These are phyloP conservation scores for Trichoderma sp. DNA, from an alignment of 2,329 filamentous ascomycete species.

Conservation along the genomic window DNA sequence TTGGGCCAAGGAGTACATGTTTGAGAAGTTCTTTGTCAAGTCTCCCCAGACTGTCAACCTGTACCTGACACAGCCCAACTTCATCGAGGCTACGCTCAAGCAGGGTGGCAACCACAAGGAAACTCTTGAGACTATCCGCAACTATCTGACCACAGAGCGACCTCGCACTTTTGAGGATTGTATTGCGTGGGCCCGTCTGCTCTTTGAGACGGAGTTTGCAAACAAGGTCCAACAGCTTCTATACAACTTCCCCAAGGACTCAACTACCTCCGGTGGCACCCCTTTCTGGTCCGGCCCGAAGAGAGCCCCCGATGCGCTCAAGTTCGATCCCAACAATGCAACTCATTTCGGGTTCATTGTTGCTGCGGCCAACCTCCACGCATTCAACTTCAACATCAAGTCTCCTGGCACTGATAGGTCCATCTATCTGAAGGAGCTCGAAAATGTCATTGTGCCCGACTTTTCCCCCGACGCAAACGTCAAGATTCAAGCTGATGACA, in stretches of 20 bases:
- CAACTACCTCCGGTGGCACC: slow-evolving; percentile 82
- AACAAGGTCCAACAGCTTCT: slow-evolving; percentile 94
- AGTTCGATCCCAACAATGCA: slow-evolving; percentile 81
- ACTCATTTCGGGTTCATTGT: slow-evolving; percentile 89
- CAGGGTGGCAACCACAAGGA: slow-evolving; percentile 95
- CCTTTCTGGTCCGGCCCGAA: slow-evolving; percentile 99
- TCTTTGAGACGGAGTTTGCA: slow-evolving; percentile 97
- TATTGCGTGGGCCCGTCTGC: slow-evolving; percentile 88
- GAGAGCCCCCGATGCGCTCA: slow-evolving; percentile 88
- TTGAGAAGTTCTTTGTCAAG: slow-evolving; percentile 91
- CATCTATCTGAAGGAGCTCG: slow-evolving; percentile 78
- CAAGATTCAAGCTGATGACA: slow-evolving; percentile 96
- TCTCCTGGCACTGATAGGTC: slow-evolving; percentile 69
- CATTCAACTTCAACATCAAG: slow-evolving; percentile 97
- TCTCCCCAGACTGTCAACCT: slow-evolving; percentile 93
- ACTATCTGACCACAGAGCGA: slow-evolving; percentile 89
- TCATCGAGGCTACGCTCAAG: slow-evolving; percentile 83
- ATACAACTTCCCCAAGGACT: slow-evolving; percentile 97
- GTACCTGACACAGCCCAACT: slow-evolving; percentile 89
- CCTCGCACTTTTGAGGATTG: slow-evolving; percentile 94
- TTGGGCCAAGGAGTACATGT: slow-evolving; percentile 89
- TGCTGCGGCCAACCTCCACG: slow-evolving; percentile 87
- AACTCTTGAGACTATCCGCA: slow-evolving; percentile 85
- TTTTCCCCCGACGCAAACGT: slow-evolving; percentile 88
- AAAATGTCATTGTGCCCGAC: slow-evolving; percentile 93